Evolutionary conservation across 192 early-diverging fungal species (phyloP).

Genomic region (Backusella tarrabulga): DNA sequence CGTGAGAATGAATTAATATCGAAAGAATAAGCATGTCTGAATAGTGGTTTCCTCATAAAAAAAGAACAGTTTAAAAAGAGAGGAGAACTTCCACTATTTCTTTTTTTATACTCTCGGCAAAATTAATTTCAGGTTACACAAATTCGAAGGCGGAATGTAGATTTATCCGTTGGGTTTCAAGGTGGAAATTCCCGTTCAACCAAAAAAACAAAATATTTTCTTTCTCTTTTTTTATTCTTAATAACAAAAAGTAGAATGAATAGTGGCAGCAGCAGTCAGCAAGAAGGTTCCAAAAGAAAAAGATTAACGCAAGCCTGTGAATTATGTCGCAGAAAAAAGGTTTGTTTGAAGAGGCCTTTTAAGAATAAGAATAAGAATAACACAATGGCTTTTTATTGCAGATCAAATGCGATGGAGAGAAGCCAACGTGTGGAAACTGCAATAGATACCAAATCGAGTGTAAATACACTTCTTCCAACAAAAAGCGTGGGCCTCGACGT

Average conservation of each 20-base stretch:
- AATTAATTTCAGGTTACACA: background rate
- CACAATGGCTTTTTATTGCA: conserved; percentile 54
- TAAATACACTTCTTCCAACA: conserved; percentile 80
- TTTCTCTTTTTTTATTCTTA: background rate
- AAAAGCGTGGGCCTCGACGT: conserved; percentile 86
- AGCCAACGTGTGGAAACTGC: conserved; percentile 83
- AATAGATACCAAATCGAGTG: conserved; percentile 63
- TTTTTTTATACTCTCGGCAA: background rate
- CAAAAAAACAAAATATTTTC: background rate
- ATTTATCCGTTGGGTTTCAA: background rate
- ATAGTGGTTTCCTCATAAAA: too few species aligned
- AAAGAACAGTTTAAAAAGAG: background rate
- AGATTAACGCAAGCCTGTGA: conserved; percentile 70
- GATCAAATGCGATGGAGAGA: conserved; percentile 83
- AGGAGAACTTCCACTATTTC: background rate
- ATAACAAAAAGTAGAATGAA: conserved; percentile 19
- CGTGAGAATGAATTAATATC: too few species aligned
- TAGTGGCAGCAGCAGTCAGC: background rate
- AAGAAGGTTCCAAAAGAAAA: conserved; percentile 49
- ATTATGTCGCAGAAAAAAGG: conserved; percentile 73
- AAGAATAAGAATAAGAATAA: conserved; percentile 46
- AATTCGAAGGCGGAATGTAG: background rate
- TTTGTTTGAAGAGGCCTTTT: background rate
- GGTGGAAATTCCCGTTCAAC: conserved; percentile 1
- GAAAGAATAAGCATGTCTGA: too few species aligned